Base-by-base conservation (phyloP, 2,329 filamentous ascomycete genomes). In the Fusarium equiseti region DNA sequence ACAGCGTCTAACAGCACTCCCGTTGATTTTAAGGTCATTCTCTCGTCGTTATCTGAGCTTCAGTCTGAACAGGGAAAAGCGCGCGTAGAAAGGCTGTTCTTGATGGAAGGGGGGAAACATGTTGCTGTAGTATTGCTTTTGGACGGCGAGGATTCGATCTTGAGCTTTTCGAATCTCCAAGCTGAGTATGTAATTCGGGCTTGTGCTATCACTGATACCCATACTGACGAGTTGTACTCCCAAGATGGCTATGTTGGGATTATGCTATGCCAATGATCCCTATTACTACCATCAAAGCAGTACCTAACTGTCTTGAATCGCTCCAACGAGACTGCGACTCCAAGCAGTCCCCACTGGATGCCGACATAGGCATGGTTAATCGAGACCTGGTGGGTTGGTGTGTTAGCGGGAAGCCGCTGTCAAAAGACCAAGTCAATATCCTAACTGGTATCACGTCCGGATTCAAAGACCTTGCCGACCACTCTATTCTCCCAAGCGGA, bases 71-170 rank as follows among this genome's bases (percentile, higher is more conserved):
- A 71, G 2, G 78, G 75, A 20, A 70, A 71, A 18, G 60, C 73
- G 50, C 82, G 81, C 20, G 76, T 85, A 16, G 79, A 84, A 62
- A 79, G 81, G 18, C 75, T 87, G 13, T 79, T 77, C 38, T 71
- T 80, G 56, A 75, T 83, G 31, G 84, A 79, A 56, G 82, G 80
- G 24, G 80, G 80, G 5, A 75, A 73, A 58, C 77, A 82, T 58
- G 73, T 79, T 12, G 84, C 79, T n/a, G 73, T 86, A 27, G 50
- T 88, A 18, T 83, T 87, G 55, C 76, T 88, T 18, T 68, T 87
- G 43, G 74, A 76, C 42, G 75, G 78, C 6, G 66, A 72, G 13
- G 74, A 70, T 15, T 58, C 78, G 31, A 79, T 81, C 71, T 72
- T 76, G 29, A 54, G 74, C 2, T 80, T 85, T 56, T 81, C 82